Evolutionary conservation across 495 filamentous ascomycete species (phyloP), one percentile per base, ranked within the genome.

Genomic region (Saxophila tyrrhenica): DNA sequence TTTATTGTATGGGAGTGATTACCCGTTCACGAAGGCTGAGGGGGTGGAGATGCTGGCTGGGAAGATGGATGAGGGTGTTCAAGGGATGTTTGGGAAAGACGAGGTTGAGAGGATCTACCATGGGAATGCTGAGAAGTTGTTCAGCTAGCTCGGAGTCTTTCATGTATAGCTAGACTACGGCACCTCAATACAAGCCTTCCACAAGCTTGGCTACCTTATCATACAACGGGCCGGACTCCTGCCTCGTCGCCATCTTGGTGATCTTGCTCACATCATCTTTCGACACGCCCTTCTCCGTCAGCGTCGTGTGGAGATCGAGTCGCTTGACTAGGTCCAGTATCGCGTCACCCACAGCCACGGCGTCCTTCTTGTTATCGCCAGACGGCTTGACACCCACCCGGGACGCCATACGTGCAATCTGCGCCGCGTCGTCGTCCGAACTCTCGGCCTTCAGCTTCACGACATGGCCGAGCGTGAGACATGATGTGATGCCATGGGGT

Each of bases 1-100:
- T 23, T 60, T 82, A 19, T 58, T 80, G 21, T 81, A 72, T 61
- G 78, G 77, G 52, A 71, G n/a, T 21, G 70, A 72, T 7, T 72
- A 58, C 29, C 59, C 60, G 15, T 65, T 54, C 32, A 58, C 50
- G 39, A 29, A 38, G 32, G 9, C 48, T 7, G 19, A 20, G 11
- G 52, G 52, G 0, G 60, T 57, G 50, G 25, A 50, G 44, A 38
- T 53, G 39, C 23, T 67, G 45, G 52, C 56, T 25, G 54, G 48
- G 16, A 38, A 56, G 53, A 64, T 69, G 66, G 62, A 65, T 55
- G 46, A 61, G 19, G 64, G 62, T 23, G 55, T 69, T 44, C 56
- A 62, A 48, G 48, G 55, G 17, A 42, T 69, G 48, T 66, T 65
- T 29, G 50, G 45, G 3, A 52, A 59, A 5, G 55, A 65, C 20